A percentile compares a stretch with the other conserved stretches of the same genome.
Evolutionary conservation across 345 rosid genomes (phyloP).

Genomic region (Eucalyptus urophylla): DNA sequence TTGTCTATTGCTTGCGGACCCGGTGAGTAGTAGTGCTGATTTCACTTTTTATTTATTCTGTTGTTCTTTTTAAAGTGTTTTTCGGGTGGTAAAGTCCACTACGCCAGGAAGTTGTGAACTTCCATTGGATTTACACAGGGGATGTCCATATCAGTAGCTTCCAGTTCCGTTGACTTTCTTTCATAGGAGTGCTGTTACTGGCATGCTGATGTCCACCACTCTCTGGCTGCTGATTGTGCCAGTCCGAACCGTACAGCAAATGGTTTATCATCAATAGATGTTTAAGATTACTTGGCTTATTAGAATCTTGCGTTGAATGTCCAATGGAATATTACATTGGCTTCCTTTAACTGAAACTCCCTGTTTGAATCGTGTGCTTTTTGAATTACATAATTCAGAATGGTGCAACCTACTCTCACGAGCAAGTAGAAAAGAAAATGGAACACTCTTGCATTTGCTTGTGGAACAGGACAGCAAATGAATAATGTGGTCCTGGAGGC

Average conservation of each 20-base stretch:
- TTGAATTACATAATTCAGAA: not conserved
- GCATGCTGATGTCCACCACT: not conserved
- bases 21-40: not conserved
- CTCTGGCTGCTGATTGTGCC: not conserved
- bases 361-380: not conserved
- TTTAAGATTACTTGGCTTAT: not conserved
- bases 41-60: not conserved
- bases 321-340: not conserved
- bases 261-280: not conserved
- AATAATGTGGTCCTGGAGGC: not conserved
- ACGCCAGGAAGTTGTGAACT: not conserved
- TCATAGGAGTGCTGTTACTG: not conserved
- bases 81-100: not conserved
- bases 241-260: not conserved
- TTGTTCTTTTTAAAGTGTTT: not conserved
- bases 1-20: not conserved
- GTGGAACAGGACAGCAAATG: not conserved
- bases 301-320: not conserved
- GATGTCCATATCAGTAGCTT: not conserved
- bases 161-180: not conserved
- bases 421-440: not conserved
- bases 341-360: not conserved
- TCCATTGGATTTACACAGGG: not conserved
- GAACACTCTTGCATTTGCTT: not conserved
- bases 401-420: not conserved